Evolutionary conservation across 1,284 basidiomycete species (phyloP).

Genomic region (Athelia psychrophila): DNA sequence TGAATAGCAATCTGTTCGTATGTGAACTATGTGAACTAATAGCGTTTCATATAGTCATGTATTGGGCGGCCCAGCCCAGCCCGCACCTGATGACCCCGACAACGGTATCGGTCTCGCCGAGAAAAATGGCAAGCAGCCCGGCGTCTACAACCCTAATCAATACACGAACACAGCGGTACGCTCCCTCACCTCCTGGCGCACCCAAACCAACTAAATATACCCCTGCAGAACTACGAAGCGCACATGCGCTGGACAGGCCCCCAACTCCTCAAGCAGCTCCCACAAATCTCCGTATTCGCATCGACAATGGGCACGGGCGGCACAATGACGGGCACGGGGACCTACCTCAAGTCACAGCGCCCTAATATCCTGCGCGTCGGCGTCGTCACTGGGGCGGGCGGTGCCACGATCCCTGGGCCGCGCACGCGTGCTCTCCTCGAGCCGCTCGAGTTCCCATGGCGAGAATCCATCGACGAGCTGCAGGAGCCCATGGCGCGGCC

Average conservation of each 20-base stretch:
- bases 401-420: slow-evolving; percentile 14
- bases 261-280: slow-evolving; percentile 19
- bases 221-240: slow-evolving; percentile 17
- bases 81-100: slow-evolving; percentile 12
- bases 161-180: slow-evolving; percentile 18
- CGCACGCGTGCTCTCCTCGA: slow-evolving; percentile 18
- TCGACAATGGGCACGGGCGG: slow-evolving; percentile 20
- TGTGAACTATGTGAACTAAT: no score
- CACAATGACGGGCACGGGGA: slow-evolving; percentile 21
- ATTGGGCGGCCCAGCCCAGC: slow-evolving; percentile 14
- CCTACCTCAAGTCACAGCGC: slow-evolving; percentile 17
- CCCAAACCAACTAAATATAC: neutral
- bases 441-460: slow-evolving; percentile 22
- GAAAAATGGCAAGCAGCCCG: slow-evolving; percentile 11
- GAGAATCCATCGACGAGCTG: slow-evolving; percentile 18
- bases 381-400: neutral
- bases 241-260: slow-evolving; percentile 25
- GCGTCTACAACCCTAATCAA: slow-evolving; percentile 19
- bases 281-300: slow-evolving; percentile 18
- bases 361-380: slow-evolving; percentile 16
- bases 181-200: neutral
- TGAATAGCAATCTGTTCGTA: no score
- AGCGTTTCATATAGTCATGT: slow-evolving; percentile 7
- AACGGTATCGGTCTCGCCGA: slow-evolving; percentile 18
- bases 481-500: slow-evolving; percentile 18